phyloP scores from a whole-genome alignment of 805 yeast species.

The Metschnikowia bowlesiae region DNA sequence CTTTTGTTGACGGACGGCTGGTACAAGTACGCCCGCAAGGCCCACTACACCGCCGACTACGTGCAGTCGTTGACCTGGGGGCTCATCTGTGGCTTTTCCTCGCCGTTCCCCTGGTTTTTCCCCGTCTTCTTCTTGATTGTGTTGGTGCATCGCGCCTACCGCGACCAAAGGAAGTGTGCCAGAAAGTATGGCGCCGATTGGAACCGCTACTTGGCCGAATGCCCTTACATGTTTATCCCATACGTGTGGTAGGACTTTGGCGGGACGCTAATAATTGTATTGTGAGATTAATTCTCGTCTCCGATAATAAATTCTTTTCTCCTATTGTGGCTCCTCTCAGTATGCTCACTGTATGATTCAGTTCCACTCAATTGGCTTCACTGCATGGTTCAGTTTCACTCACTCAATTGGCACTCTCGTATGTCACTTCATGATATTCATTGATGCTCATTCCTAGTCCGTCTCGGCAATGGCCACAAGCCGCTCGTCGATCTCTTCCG shows the following conservation, averaged over 20 bases:
- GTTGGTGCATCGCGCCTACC: slow-evolving; percentile 78
- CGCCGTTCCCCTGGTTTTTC: slow-evolving; percentile 95
- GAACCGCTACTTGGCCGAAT: slow-evolving; percentile 77
- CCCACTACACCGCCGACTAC: slow-evolving; percentile 93
- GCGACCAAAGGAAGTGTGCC: slow-evolving; percentile 83
- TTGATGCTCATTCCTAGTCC: slow-evolving; percentile 46
- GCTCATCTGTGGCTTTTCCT: slow-evolving; percentile 77
- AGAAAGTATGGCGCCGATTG: slow-evolving; percentile 92
- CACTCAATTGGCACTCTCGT: background rate
- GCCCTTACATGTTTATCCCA: slow-evolving; percentile 92
- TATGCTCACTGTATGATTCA: too few relatives aligned
- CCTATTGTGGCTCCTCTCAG: too few relatives aligned
- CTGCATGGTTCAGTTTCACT: too few relatives aligned
- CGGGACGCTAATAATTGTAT: background rate
- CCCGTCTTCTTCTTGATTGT: slow-evolving; percentile 87
- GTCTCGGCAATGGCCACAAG: slow-evolving; percentile 93
- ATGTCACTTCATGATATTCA: too few relatives aligned
- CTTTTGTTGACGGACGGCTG: slow-evolving; percentile 88
- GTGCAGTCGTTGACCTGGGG: slow-evolving; percentile 89
- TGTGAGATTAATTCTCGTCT: too few relatives aligned
- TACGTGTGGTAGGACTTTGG: slow-evolving; percentile 43
- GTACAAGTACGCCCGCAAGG: slow-evolving; percentile 89
- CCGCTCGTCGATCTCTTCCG: slow-evolving; percentile 92
- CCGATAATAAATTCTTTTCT: too few relatives aligned
- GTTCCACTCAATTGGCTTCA: too few relatives aligned